Base-by-base conservation (phyloP, 345 rosid genomes). In the Eucalyptus sp. region DNA sequence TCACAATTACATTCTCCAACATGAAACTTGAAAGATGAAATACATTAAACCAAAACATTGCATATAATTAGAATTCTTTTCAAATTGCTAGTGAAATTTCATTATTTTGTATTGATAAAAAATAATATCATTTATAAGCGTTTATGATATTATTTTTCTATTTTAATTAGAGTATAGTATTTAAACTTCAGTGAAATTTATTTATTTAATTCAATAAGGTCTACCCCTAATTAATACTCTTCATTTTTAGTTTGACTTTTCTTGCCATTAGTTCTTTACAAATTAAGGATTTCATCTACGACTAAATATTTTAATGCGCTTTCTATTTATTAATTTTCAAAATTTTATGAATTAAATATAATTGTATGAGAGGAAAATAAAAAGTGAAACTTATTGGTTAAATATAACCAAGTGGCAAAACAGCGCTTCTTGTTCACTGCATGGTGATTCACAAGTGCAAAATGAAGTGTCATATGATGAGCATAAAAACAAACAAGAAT, bases 341-440 rank as follows among this genome's bases (percentile, higher is more conserved):
- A 60, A 60, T 4, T 25, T 60, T 25, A 60, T 5, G 7, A 60
- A 24, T 60, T 27, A 60, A 60, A 25, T 5, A 27, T 60, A 60
- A 60, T 11, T 60, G 4, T 27, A 60, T 60, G 31, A 60, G 66
- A 58, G 29, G 13, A 25, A 60, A 60, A 25, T 60, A 60, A 60
- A 60, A 60, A 60, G n/a, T 11, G 31, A 60, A 60, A 60, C 13
- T 24, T 60, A 10, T 11, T 25, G 66, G 66, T 60, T 60, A 25
- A 60, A 60, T 25, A 60, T 60, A n/a, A 27, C 66, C 13, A 60
- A 60, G 66, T 24, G 66, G 66, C 29, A 25, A 24, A 60, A 60
- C 1, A 0, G 25, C 11, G 15, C 14, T 60, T 60, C 7, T 11
- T 25, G 29, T 60, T 27, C 1, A 4, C 0, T 60, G 2, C 0